These are phyloP conservation scores for Darksidea phi DNA, from an alignment of 495 filamentous ascomycete genomes.

Conservation along the genomic window DNA sequence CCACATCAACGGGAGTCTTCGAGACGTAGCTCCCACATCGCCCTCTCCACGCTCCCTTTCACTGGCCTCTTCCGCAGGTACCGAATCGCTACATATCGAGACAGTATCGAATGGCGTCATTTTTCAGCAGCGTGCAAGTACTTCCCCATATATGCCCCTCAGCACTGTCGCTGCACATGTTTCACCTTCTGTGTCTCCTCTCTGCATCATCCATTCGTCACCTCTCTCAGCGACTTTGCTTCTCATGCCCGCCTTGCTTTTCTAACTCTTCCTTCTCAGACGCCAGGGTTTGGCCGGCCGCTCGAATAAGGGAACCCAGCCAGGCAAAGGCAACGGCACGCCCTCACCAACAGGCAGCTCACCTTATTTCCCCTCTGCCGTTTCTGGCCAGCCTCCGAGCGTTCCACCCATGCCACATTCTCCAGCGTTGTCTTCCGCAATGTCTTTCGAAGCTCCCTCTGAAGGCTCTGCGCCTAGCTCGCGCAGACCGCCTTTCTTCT, in stretches of 20 bases:
- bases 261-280: constrained; percentile 27
- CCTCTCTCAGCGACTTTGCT: neutral
- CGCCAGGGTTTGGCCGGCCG: constrained; percentile 37
- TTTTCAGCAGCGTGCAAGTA: constrained; percentile 41
- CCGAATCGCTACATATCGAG: neutral
- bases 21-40: no score
- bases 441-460: constrained; percentile 35
- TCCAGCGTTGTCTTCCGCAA: constrained; percentile 36
- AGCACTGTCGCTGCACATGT: constrained; percentile 23
- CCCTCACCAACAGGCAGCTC: constrained; percentile 35
- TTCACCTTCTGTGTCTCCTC: constrained; percentile 20
- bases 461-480: constrained; percentile 22
- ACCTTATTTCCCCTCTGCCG: constrained; percentile 23
- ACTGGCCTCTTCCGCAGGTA: neutral
- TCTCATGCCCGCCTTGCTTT: neutral
- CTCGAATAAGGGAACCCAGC: constrained; percentile 37
- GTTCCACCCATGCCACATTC: constrained; percentile 39
- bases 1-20: no score
- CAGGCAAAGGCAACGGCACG: constrained; percentile 38
- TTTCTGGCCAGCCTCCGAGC: constrained; percentile 27
- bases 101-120: constrained; percentile 34
- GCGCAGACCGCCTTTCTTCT: constrained; percentile 63
- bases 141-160: constrained; percentile 12
- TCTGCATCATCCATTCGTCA: constrained; percentile 1
- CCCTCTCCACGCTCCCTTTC: neutral